These are phyloP conservation scores for Closterium sp. DNA, from an alignment of 139 green algal genomes.

Conservation along the genomic window DNA sequence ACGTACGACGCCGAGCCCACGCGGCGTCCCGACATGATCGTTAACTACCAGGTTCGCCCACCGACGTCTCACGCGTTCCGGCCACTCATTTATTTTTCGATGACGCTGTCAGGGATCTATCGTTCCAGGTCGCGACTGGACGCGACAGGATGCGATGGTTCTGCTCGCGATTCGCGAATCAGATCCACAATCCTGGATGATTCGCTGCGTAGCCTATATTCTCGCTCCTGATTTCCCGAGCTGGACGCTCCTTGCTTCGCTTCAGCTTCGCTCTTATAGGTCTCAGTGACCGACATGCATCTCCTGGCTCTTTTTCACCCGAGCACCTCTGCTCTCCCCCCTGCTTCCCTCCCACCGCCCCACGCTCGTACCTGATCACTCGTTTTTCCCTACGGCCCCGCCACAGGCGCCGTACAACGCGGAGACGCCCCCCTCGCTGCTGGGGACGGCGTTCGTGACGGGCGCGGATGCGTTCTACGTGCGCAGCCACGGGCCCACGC, in stretches of 20 bases:
- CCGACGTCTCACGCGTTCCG: background rate
- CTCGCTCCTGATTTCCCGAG: background rate
- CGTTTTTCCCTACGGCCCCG: background rate
- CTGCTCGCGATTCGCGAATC: background rate
- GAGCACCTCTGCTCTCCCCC: no score
- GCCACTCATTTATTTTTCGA: background rate
- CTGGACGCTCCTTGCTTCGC: background rate
- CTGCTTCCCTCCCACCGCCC: background rate
- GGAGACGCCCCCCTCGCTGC: slow-evolving; percentile 15
- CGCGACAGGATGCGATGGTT: background rate
- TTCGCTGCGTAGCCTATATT: background rate
- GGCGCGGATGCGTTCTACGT: slow-evolving; percentile 36
- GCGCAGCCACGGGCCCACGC: slow-evolving; percentile 43
- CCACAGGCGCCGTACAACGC: slow-evolving; percentile 43
- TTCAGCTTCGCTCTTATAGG: background rate
- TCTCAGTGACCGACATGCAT: background rate
- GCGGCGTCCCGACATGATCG: slow-evolving; percentile 26
- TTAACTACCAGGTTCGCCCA: slow-evolving; percentile 22
- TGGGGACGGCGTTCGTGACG: slow-evolving; percentile 38
- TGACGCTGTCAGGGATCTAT: background rate
- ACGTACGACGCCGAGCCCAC: slow-evolving; percentile 30
- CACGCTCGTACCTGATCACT: background rate
- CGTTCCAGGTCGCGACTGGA: background rate
- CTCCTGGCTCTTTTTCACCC: background rate
- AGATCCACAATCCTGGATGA: background rate